Evolutionary conservation across 2,329 filamentous ascomycete genomes (phyloP), one percentile per base, ranked within the genome.

Genomic region (Chaetomium strumarium): DNA sequence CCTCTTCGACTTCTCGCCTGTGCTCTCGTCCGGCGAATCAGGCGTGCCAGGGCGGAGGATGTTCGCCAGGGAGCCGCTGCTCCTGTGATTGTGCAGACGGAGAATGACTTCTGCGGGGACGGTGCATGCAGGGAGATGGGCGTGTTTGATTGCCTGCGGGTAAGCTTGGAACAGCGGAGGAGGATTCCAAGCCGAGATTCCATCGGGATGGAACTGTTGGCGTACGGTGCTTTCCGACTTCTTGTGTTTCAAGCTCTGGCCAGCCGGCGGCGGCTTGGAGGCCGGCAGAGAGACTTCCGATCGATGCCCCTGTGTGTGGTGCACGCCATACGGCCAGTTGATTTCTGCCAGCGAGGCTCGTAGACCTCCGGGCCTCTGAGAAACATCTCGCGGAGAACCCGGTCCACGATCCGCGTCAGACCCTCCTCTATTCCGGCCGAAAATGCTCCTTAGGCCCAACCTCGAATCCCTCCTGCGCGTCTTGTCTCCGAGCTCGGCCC

Each of bases 101-200:
- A 90, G 66, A 43, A 93, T 79, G 1, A 78, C 70, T 55, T 95
- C 90, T 1, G 85, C 79, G 1, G 86, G 81, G 11, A 86, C 70
- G 2, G 78, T 80, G 36, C 85, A 85, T 14, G 86, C 79, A 24
- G 84, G 79, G 3, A 95, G 73, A 14, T 79, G 82, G 11, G 81
- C 83, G 66, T 93, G 81, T 63, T 87, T 90, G 59, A 89, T 78
- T 2, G 89, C 83, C 68, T 95, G 90, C 0, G 88, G 86, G 65
- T 90, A 95, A 12, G 88, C 90, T 66, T 95, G 87, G 67, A 91
- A 95, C 12, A 96, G 72, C 2, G 90, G 88, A 7, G 89, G 88
- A 14, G 84, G 79, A 51, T 81, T 78, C 84, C 84, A 88, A 12
- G 70, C 68, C 4, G 70, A 67, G 20, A 74, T 57, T 3, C 39